phyloP scores from a whole-genome alignment of 495 filamentous ascomycete species.

The Podospora bellae-mahoneyi region DNA sequence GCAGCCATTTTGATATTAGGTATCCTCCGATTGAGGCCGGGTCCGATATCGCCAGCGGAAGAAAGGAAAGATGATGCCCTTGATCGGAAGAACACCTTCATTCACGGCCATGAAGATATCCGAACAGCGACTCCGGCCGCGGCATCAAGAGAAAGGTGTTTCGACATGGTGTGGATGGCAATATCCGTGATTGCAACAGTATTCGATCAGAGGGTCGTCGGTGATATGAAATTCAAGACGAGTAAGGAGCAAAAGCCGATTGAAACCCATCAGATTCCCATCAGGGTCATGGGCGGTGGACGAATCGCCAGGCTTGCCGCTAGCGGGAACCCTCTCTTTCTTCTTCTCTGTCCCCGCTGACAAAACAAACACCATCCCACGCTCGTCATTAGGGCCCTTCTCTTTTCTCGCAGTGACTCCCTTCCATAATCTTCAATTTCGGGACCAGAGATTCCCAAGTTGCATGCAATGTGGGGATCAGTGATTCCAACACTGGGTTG shows the following conservation, averaged over 20 bases:
- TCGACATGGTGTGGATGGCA: constrained; percentile 2
- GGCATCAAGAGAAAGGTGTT: neutral
- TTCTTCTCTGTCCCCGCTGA: neutral
- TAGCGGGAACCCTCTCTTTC: neutral
- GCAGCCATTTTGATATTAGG: neutral
- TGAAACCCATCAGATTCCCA: constrained; percentile 5
- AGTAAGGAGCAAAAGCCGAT: constrained; percentile 1
- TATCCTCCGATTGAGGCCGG: neutral
- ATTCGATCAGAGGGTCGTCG: neutral
- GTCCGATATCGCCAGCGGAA: constrained; percentile 1
- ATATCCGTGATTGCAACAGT: neutral
- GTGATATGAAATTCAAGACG: neutral
- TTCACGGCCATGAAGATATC: constrained; percentile 7
- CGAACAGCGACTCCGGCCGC: constrained; percentile 1
- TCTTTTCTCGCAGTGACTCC: neutral
- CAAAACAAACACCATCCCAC: constrained; percentile 2
- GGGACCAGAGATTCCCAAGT: neutral
- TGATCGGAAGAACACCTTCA: neutral
- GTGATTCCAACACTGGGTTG: neutral
- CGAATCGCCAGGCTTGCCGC: neutral
- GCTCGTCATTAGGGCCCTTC: neutral
- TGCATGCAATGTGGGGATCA: neutral
- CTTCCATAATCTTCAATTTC: constrained; percentile 8
- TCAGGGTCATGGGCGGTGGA: neutral
- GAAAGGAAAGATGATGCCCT: neutral